These are phyloP conservation scores for Fusarium keratoplasticum DNA, from an alignment of 2,329 filamentous ascomycete genomes.

Conservation along the genomic window DNA sequence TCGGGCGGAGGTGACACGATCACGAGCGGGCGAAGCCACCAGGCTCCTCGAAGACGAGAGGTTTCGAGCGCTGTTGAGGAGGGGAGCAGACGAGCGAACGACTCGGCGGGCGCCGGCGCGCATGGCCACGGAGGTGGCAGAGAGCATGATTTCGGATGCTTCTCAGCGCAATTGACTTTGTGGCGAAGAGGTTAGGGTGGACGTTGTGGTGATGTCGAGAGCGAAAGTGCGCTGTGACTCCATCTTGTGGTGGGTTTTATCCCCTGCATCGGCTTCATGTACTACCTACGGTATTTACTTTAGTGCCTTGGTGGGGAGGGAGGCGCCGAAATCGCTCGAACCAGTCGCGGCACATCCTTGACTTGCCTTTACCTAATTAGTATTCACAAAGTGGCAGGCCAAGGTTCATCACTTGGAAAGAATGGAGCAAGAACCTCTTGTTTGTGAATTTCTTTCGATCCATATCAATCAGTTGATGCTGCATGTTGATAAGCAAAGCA, in stretches of 20 bases:
- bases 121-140: constrained; percentile 21
- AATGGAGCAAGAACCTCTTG: background rate
- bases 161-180: constrained; percentile 27
- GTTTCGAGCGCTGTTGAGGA: constrained; percentile 4
- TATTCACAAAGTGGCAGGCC: background rate
- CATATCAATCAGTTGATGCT: background rate
- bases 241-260: background rate
- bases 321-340: background rate
- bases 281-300: background rate
- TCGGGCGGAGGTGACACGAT: background rate
- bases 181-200: background rate
- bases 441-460: background rate
- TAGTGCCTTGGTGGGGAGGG: background rate
- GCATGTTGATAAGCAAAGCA: background rate
- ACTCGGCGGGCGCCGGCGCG: constrained; percentile 29
- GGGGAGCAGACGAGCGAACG: background rate
- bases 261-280: background rate
- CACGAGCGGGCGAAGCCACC: constrained; percentile 66
- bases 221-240: background rate
- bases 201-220: background rate
- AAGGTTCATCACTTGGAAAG: background rate
- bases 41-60: constrained; percentile 6
- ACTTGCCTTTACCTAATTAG: background rate
- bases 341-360: background rate
- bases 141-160: constrained; percentile 29